Base-by-base conservation (phyloP, 192 early-diverging fungal genomes). In the Coemansia sp. region DNA sequence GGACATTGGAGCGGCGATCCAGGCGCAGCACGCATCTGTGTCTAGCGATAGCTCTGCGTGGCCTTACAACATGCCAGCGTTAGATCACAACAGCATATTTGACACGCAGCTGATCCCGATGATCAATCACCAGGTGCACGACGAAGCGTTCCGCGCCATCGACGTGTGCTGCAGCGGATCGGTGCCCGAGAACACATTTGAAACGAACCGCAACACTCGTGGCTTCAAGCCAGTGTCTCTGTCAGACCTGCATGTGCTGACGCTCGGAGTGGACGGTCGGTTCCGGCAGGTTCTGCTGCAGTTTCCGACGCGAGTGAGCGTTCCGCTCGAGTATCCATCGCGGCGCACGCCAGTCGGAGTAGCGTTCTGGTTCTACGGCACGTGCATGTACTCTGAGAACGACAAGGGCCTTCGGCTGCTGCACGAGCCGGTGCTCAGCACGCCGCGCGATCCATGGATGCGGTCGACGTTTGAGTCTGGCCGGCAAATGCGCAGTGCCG, bases 361-460 rank as follows among this genome's bases (percentile, higher is more conserved):
- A 20, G 38, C 36, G 36, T 70, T 34, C 19, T 79, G 76, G 76
- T 58, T 51, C 7, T 23, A 40, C 6, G 56, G 42, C 10, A 60
- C 57, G 1, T 62, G 48, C 0, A 2, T 70, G 7, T 63, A 60
- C 15, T 51, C 57, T 36, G 74, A 77, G 38, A 37, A 26, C 14
- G 67, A 69, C 22, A 73, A 70, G 57, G 34, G 17, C 23, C 42
- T 73, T 19, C 76, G 75, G 12, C n/a, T 49, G 60, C 21, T 47
- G 36, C 54, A 52, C 7, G 20, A 48, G 44, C 25, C 31, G 15
- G 7, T 50, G 36, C 15, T 50, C 21, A 46, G 22, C 37, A 14
- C 20, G 25, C 40, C 65, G 3, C 48, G 31, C 10, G 65, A 72
- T 23, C 55, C 60, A 10, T 66, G 59, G 60, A 49, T 56, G 17